Conservation (phyloP, 495 filamentous ascomycete genomes). For the Neurospora sp. region DNA sequence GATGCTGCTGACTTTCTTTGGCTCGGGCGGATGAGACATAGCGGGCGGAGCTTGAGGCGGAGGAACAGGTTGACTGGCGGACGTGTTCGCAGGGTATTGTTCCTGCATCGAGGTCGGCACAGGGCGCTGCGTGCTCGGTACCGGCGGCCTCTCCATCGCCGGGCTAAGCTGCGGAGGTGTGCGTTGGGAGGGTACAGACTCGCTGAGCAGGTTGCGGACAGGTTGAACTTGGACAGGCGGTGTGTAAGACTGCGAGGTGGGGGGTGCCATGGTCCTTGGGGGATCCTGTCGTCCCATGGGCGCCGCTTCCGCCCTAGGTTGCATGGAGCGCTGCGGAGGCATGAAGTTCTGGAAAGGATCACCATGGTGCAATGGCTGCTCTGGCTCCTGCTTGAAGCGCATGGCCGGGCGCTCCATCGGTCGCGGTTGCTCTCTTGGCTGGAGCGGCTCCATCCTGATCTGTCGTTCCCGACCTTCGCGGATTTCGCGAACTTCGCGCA, state of each 20-base stretch:
- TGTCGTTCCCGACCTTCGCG: slow-evolving; percentile 21
- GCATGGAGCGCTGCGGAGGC: slow-evolving; percentile 19
- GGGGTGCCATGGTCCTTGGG: slow-evolving; percentile 23
- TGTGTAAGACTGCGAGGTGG: slow-evolving; percentile 22
- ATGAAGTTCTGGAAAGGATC: slow-evolving; percentile 21
- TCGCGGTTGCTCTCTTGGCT: slow-evolving; percentile 21
- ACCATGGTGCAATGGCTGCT: slow-evolving; percentile 20
- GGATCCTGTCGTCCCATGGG: slow-evolving; percentile 34
- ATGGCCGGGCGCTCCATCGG: slow-evolving; percentile 20
- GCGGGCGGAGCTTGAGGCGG: slow-evolving; percentile 20
- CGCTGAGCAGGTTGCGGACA: slow-evolving; percentile 21
- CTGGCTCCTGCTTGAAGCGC: slow-evolving; percentile 38
- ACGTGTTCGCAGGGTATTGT: slow-evolving; percentile 21
- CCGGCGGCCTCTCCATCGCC: slow-evolving; percentile 13
- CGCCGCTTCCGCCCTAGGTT: slow-evolving; percentile 27
- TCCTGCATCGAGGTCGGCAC: slow-evolving; percentile 26
- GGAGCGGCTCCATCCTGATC: slow-evolving; percentile 11
- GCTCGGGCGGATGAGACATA: slow-evolving; percentile 25
- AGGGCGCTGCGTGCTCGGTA: slow-evolving; percentile 23
- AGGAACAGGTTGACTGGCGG: slow-evolving; percentile 23
- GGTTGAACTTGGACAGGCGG: slow-evolving; percentile 22
- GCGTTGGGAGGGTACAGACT: slow-evolving; percentile 19
- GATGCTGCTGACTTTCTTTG: slow-evolving; percentile 36
- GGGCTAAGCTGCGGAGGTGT: slow-evolving; percentile 14
- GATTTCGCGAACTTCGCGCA: slow-evolving; percentile 4